A percentile compares a stretch with the other conserved stretches of the same genome.
phyloP scores from a whole-genome alignment of 2,329 filamentous ascomycete genomes.

The Penicillium occitanis region DNA sequence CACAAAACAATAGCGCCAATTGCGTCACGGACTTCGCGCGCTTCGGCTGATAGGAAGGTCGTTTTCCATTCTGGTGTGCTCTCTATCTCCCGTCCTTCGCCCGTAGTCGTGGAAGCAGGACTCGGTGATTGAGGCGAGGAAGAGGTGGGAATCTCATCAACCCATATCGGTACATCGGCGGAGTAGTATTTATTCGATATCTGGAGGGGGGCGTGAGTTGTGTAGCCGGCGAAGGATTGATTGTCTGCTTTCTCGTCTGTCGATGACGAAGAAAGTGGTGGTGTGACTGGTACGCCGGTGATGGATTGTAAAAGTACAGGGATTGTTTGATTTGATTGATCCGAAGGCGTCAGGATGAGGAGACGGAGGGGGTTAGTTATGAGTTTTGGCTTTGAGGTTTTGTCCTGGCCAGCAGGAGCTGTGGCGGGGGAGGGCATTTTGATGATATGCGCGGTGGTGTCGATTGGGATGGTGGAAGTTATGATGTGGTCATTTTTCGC shows the following conservation, averaged over 20 bases:
- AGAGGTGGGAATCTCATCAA: conserved; percentile 44
- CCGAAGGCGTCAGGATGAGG: conserved; percentile 41
- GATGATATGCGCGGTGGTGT: background rate
- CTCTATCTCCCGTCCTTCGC: conserved; percentile 1
- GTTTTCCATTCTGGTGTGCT: conserved; percentile 37
- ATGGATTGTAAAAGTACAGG: conserved; percentile 39
- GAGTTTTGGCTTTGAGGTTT: conserved; percentile 21
- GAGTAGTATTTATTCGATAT: conserved; percentile 47
- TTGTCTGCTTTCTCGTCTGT: background rate
- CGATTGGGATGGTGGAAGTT: background rate
- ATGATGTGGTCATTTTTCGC: background rate
- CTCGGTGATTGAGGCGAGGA: background rate
- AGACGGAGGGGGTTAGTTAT: conserved; percentile 45
- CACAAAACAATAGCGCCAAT: conserved; percentile 46
- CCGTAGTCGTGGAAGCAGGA: background rate
- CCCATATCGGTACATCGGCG: conserved; percentile 48
- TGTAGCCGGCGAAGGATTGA: conserved; percentile 47
- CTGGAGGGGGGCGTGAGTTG: conserved; percentile 44
- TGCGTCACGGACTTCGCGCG: conserved; percentile 45
- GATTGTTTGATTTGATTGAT: conserved; percentile 37
- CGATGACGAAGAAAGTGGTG: conserved; percentile 24
- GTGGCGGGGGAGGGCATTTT: conserved; percentile 11
- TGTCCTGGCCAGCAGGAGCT: conserved; percentile 16
- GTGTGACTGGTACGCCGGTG: conserved; percentile 34
- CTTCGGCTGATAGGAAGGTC: conserved; percentile 44